Conservation (phyloP, 805 yeast species). For the Candida insectorum region DNA sequence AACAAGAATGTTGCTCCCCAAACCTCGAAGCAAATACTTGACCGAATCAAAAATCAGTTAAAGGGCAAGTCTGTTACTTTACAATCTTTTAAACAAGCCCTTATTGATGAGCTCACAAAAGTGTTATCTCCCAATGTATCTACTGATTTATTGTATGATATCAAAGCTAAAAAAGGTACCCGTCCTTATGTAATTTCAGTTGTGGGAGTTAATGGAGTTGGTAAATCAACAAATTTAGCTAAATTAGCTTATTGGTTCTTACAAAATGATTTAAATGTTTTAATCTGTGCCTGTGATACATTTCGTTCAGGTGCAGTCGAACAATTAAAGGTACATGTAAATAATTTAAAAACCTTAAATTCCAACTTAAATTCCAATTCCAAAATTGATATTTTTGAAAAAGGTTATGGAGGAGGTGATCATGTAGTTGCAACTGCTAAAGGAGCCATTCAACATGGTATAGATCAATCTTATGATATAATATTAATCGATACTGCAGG, state of each 20-base stretch:
- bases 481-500: slow-evolving; percentile 97
- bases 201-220: slow-evolving; percentile 98
- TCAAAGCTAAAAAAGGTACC: slow-evolving; percentile 42
- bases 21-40: slow-evolving; percentile 71
- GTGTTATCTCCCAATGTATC: slow-evolving; percentile 90
- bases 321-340: slow-evolving; percentile 90
- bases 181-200: slow-evolving; percentile 93
- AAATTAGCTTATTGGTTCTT: slow-evolving; percentile 93
- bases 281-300: slow-evolving; percentile 96
- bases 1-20: slow-evolving; percentile 89
- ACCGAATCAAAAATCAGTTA: slow-evolving; percentile 65
- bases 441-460: slow-evolving; percentile 81
- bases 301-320: slow-evolving; percentile 99
- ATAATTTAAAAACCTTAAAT: slow-evolving; percentile 69
- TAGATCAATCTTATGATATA: slow-evolving; percentile 68
- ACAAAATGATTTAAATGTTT: slow-evolving; percentile 81
- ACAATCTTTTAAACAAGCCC: slow-evolving; percentile 57
- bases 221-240: slow-evolving; percentile 92
- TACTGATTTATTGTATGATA: slow-evolving; percentile 79
- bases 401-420: slow-evolving; percentile 96
- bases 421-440: slow-evolving; percentile 89
- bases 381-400: slow-evolving; percentile 78
- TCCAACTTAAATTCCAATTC: slow-evolving; percentile 40
- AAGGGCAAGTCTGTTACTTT: slow-evolving; percentile 75
- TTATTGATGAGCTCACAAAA: slow-evolving; percentile 68